Base-by-base conservation (phyloP, 305 asterid genomes). In the Ajuga reptans region DNA sequence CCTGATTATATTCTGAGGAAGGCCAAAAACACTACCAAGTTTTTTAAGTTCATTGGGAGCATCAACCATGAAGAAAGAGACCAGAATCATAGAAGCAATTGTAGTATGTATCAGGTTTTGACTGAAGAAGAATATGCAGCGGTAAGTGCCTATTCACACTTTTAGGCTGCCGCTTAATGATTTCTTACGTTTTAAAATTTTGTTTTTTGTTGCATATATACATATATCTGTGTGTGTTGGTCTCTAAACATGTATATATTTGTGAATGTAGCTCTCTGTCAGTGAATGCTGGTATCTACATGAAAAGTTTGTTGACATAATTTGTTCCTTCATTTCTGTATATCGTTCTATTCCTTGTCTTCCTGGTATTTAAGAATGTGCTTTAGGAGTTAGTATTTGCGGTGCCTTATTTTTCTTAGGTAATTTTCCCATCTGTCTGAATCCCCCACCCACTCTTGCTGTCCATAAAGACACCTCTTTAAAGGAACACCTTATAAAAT, bases 81-180 rank as follows among this genome's bases (percentile, higher is more conserved):
- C 64, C 83, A 76, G 70, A 83, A 73, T 79, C 73, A 86, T 54
- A 74, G 76, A 75, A 72, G 83, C 69, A 83, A 85, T 74, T 81
- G 72, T 72, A 86, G 89, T 78, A 82, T 85, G 82, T 94, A 82
- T 79, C 90, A 85, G 65, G 84, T 84, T 76, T 83, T 94, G 85
- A 84, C 87, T 37, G 96, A 87, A 80, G 96, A 94, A 74, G 99
- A 94, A 81, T 91, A 84, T 80, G 96, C 94, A 79, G 83, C 87
- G 74, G 99, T 94, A 86, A 91, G 99, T 91, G 81, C 61, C 65
- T 71, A 57, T 54, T 62, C 55, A 27, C 56, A 36, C 72, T 72
- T 47, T 75, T 29, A 14, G 62, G 15, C 69, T 49, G 46, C 52
- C 57, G 39, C 33, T 14, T 64, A 51, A 41, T 58, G 49, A 66